Conservation (phyloP, 345 rosid genomes). For the Pseudoturritis turrita region DNA sequence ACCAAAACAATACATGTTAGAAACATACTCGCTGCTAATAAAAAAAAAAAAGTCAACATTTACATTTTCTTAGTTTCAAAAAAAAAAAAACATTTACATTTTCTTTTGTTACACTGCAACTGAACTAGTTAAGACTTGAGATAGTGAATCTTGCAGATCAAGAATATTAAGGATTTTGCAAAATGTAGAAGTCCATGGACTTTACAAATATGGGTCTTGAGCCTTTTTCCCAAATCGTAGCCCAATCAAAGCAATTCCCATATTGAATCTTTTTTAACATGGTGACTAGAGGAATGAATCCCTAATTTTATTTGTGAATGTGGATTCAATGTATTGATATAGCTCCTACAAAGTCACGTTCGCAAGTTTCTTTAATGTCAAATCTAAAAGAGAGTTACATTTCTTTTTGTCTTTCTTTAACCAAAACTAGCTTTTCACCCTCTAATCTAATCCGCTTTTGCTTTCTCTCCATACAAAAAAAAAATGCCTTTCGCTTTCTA, state of each 20-base stretch:
- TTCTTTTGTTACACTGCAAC: neutral
- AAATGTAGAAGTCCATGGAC: neutral
- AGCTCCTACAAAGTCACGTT: conserved; percentile 22
- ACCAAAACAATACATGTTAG: conserved; percentile 5
- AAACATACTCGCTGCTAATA: neutral
- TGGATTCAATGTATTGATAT: neutral
- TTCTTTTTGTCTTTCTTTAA: conserved; percentile 34
- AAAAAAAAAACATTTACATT: too few relatives aligned
- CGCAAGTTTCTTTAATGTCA: conserved; percentile 18
- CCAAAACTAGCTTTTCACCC: conserved; percentile 19
- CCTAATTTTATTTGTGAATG: neutral
- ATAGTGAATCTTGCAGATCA: neutral
- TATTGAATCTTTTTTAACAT: neutral
- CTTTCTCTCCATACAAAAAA: conserved; percentile 15
- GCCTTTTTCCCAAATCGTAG: neutral
- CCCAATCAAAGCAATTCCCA: neutral
- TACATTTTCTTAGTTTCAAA: too few relatives aligned
- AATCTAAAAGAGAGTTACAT: conserved; percentile 21
- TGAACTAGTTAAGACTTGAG: neutral
- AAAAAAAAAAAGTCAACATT: neutral
- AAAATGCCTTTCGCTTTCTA: conserved; percentile 20
- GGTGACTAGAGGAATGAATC: neutral
- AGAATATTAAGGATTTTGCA: neutral
- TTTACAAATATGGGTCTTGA: neutral
- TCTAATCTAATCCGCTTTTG: conserved; percentile 29